Percentiles rank a stretch among this genome's conserved stretches.
Conservation (phyloP, 805 yeast species). For the Myxozyma neglecta region DNA sequence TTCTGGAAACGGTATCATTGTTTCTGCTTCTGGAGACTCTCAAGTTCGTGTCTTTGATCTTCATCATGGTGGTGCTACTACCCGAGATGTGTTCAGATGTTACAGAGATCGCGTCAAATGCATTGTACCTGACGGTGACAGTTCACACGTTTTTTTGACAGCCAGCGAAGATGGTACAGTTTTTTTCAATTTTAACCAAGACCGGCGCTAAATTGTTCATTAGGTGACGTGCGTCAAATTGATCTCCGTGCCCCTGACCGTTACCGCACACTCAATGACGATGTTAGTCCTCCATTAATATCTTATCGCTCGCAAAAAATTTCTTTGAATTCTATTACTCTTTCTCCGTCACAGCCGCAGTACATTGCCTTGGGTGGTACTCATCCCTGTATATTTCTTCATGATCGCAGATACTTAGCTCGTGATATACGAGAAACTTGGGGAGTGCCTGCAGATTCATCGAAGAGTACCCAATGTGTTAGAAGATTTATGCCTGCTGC, state of each 20-base stretch:
- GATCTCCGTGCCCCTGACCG: conserved; percentile 28
- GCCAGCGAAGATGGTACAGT: conserved; percentile 29
- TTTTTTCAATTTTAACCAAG: background rate
- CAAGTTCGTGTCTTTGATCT: conserved; percentile 29
- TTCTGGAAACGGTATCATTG: conserved; percentile 13
- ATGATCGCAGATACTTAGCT: conserved; percentile 29
- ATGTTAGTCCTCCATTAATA: conserved; percentile 20
- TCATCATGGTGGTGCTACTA: conserved; percentile 13
- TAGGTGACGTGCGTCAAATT: conserved; percentile 28
- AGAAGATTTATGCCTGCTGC: conserved; percentile 21
- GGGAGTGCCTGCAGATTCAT: conserved; percentile 13
- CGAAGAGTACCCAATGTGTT: conserved; percentile 28
- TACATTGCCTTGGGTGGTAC: conserved; percentile 31
- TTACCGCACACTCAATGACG: background rate
- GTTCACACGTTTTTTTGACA: conserved; percentile 23
- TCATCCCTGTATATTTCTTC: conserved; percentile 25
- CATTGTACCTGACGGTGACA: conserved; percentile 27
- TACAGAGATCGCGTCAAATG: conserved; percentile 26
- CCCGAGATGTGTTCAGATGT: conserved; percentile 6
- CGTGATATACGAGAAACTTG: conserved; percentile 14
- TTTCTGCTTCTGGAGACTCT: conserved; percentile 29
- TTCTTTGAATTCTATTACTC: conserved; percentile 22
- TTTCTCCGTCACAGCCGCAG: conserved; percentile 29
- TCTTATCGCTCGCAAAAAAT: conserved; percentile 19
- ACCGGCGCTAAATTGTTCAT: background rate